Base-by-base conservation (phyloP, 1,284 basidiomycete genomes). In the Puccinia hordei region DNA sequence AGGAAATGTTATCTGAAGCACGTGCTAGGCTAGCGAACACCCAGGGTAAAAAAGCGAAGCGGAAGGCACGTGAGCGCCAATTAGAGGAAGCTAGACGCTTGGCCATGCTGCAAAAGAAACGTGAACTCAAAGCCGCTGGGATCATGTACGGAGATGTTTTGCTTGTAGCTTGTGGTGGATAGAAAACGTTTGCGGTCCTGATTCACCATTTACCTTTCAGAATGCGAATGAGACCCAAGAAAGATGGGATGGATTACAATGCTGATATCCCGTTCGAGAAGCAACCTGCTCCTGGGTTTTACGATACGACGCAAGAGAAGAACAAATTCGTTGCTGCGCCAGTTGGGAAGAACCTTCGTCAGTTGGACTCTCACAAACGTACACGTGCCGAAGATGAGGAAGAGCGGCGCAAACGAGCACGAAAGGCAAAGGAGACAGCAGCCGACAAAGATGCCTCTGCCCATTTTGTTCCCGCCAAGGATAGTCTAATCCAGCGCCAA, bases 1-100 rank as follows among this genome's bases (percentile, higher is more conserved):
- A 99, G 91, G 97, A 99, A 86, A 99, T 99, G 97, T 88, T 99
- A 83, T 98, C 95, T 8, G 97, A 99, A 86, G 97, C 97, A 71
- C 91, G 97, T 83, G 97, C 97, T 12, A 91, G 97, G 87, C 89
- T 99, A 59, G 97, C 97, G 72, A 99, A 99, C 85, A 99, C 97
- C 0, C 97, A 99, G 86, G 97, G 97, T 41, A 99, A 99, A 87
- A 99, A 99, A 87, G 97, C 97, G 1, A 99, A 99, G 87, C 91
- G 97, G 83, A 99, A 99, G 87, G 97, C 95, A 17, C 90, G 97
- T 74, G 97, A 99, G 85, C 91, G 95, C 82, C 94, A 97, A 85
- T 87, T 99, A 71, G 97, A 99, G 85, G 97, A 99, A 86, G 96
- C 97, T 0, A 89, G 96, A 73, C 89, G 97, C 33, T 87, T 99